phyloP scores from a whole-genome alignment of 371 early-diverging fungal species.

The Batrachochytrium dendrobatidis region DNA sequence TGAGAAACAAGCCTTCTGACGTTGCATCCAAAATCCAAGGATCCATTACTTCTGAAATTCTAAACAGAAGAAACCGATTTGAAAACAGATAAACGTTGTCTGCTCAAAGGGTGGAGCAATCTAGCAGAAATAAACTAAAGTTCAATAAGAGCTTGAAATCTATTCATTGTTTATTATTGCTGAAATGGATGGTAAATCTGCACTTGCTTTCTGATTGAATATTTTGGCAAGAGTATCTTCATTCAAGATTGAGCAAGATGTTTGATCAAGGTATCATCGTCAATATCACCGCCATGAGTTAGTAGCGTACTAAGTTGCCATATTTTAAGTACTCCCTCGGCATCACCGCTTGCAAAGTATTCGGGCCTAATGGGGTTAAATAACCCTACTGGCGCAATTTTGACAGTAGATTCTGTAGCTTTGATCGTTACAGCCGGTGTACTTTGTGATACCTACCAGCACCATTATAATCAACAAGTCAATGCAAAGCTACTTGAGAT shows the following conservation, averaged over 20 bases:
- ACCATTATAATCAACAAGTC: constrained; percentile 11
- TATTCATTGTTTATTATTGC: no score
- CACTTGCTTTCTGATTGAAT: not conserved
- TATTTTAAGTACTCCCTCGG: constrained; percentile 20
- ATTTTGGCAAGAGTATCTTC: not conserved
- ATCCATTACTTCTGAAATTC: not conserved
- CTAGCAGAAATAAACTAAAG: no score
- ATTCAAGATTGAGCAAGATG: not conserved
- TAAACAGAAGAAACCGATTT: not conserved
- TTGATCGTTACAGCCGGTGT: not conserved
- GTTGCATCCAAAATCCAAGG: not conserved
- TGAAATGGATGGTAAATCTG: no score
- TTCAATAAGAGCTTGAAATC: no score
- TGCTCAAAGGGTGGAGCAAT: no score
- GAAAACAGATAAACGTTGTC: not conserved
- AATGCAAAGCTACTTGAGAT: not conserved
- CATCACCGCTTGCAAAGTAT: constrained; percentile 25
- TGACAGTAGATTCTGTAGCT: constrained; percentile 4
- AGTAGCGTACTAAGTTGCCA: constrained; percentile 19
- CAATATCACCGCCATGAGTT: not conserved
- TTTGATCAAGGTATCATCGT: constrained; percentile 1
- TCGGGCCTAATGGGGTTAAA: constrained; percentile 19
- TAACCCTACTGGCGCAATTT: constrained; percentile 13
- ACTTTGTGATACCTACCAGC: constrained; percentile 4
- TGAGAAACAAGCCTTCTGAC: not conserved